phyloP scores from a whole-genome alignment of 2,329 filamentous ascomycete genomes.

The Plectosphaerella sp. region DNA sequence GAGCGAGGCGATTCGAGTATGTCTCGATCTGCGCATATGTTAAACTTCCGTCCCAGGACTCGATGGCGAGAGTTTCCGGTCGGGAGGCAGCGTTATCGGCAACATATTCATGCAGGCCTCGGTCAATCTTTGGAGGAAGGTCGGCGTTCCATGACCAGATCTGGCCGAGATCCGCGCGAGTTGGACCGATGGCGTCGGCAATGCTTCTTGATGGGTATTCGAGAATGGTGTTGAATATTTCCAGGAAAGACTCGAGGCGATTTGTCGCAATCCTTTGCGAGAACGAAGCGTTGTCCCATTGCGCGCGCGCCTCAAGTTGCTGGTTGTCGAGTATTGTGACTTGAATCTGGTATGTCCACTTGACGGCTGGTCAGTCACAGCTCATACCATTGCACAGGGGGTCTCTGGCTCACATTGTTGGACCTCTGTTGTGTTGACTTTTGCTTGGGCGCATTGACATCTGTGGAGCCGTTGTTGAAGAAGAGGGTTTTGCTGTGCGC shows the following conservation, averaged over 20 bases:
- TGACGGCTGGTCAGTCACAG: background rate
- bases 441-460: background rate
- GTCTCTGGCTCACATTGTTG: background rate
- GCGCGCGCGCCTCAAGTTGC: constrained; percentile 11
- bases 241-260: constrained; percentile 14
- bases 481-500: constrained; percentile 6
- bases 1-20: constrained; percentile 35
- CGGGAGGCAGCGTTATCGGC: constrained; percentile 27
- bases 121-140: constrained; percentile 32
- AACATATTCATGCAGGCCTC: constrained; percentile 44
- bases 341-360: constrained; percentile 18
- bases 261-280: constrained; percentile 9
- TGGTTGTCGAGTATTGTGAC: constrained; percentile 7
- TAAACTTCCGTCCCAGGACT: constrained; percentile 45
- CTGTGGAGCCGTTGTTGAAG: constrained; percentile 8
- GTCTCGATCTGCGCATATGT: constrained; percentile 40
- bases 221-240: constrained; percentile 12
- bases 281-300: constrained; percentile 12
- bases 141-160: constrained; percentile 42
- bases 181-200: constrained; percentile 13
- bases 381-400: background rate
- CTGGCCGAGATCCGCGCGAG: constrained; percentile 32
- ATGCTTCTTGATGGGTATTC: constrained; percentile 8
- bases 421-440: background rate
- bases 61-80: constrained; percentile 36